phyloP scores from a whole-genome alignment of 2,329 filamentous ascomycete species.

The Dactylellina leptospora region DNA sequence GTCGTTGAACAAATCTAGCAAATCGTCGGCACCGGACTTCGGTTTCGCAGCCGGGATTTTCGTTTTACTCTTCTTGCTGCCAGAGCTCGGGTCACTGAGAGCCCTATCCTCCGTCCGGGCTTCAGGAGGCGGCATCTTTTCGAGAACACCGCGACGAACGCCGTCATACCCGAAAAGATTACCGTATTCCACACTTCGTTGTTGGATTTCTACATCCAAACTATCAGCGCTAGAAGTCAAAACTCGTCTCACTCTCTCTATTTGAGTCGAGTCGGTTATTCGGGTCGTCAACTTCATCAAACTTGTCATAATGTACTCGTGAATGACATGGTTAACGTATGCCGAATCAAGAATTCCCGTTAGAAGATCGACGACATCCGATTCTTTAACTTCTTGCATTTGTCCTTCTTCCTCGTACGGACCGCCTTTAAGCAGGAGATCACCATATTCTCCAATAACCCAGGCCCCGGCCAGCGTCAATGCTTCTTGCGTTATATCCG shows the following conservation, averaged over 20 bases:
- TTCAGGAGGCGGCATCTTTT: slow-evolving; percentile 97
- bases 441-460: slow-evolving; percentile 97
- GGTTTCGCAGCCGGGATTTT: slow-evolving; percentile 58
- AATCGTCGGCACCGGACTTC: slow-evolving; percentile 61
- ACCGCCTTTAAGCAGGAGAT: slow-evolving; percentile 84
- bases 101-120: slow-evolving; percentile 95
- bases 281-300: slow-evolving; percentile 94
- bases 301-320: slow-evolving; percentile 94
- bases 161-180: slow-evolving; percentile 93
- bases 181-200: slow-evolving; percentile 91
- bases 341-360: slow-evolving; percentile 90
- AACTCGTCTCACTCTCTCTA: slow-evolving; percentile 83
- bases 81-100: slow-evolving; percentile 75
- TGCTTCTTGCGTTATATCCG: slow-evolving; percentile 97
- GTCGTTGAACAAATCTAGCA: slow-evolving; percentile 43
- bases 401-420: slow-evolving; percentile 88
- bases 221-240: slow-evolving; percentile 82
- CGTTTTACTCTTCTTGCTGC: slow-evolving; percentile 71
- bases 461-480: slow-evolving; percentile 91
- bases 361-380: slow-evolving; percentile 92
- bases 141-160: slow-evolving; percentile 86
- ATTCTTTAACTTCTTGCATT: slow-evolving; percentile 76
- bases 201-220: slow-evolving; percentile 93
- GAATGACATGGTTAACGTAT: slow-evolving; percentile 88
- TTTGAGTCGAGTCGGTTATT: slow-evolving; percentile 80